Base-by-base conservation (phyloP, 139 green algal species). In the Eudorina sp. region DNA sequence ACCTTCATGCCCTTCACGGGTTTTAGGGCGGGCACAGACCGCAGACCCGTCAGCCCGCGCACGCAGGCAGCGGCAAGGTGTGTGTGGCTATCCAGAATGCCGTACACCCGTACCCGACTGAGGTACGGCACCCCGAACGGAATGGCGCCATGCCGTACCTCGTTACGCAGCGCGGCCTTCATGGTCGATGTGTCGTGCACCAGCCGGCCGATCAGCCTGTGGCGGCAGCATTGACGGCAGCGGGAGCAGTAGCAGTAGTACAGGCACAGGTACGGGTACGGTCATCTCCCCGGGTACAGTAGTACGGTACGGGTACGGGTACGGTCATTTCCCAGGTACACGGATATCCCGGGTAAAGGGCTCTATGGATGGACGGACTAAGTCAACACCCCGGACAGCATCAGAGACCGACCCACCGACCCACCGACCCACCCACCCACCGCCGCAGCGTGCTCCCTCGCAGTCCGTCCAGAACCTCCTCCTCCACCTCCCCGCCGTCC, bases 191-290 rank as follows among this genome's bases (percentile, higher is more conserved):
- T 53, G 9, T 86, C 80, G 27, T 29, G 41, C 51, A 76, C 80
- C 80, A 86, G 60, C 55, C 80, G 25, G 40, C 40, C 31, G 19
- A 76, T n/a, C 80, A 86, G 80, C 80, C 80, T 86, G 41, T 40
- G 18, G 11, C 62, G 11, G 16, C 8, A n/a, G 11, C 11, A 55
- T 13, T 29, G 14, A 68, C 55, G n/a, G 55, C 55, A 68, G 55
- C 55, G n/a, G 23, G 21, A 68, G 55, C 55, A 68, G 55, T 19
- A 31, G n/a, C n/a, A n/a, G n/a, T n/a, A n/a, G n/a, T n/a, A n/a
- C n/a, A n/a, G n/a, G n/a, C n/a, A n/a, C n/a, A n/a, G n/a, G n/a
- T n/a, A n/a, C n/a, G n/a, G n/a, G n/a, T n/a, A n/a, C n/a, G n/a
- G n/a, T n/a, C n/a, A n/a, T n/a, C n/a, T n/a, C n/a, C n/a, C n/a